Conservation (phyloP, 2,329 filamentous ascomycete genomes). For the Aspergillus alliaceus region DNA sequence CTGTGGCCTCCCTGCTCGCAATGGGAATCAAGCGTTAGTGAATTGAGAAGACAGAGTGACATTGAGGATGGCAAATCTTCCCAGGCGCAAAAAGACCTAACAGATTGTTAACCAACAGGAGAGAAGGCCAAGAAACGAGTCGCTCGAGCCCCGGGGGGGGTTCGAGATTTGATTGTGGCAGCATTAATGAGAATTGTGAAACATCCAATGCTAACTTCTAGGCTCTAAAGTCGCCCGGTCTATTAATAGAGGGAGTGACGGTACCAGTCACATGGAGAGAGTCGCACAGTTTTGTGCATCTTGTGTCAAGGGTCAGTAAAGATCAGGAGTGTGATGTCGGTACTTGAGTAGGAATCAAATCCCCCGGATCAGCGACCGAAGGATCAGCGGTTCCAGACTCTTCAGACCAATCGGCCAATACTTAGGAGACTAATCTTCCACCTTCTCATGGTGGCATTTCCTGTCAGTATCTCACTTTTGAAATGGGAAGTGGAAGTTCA, state of each 20-base stretch:
- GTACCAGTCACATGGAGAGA: too few species aligned
- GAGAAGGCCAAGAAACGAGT: background rate
- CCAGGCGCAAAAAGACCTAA: background rate
- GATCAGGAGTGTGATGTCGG: too few species aligned
- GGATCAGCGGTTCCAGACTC: slow-evolving; percentile 16
- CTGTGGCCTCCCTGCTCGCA: background rate
- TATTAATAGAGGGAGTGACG: too few species aligned
- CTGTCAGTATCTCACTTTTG: too few species aligned
- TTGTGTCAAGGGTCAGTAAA: too few species aligned
- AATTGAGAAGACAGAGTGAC: background rate
- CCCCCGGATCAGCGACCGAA: slow-evolving; percentile 11
- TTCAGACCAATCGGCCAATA: background rate
- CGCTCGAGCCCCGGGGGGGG: background rate
- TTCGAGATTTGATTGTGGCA: background rate
- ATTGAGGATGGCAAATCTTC: too few species aligned
- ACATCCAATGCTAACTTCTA: background rate
- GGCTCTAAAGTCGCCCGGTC: background rate
- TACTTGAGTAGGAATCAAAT: background rate
- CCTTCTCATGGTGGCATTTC: too few species aligned
- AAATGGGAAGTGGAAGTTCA: too few species aligned
- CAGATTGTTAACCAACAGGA: background rate
- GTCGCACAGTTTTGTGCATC: too few species aligned
- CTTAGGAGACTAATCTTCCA: background rate
- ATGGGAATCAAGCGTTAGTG: background rate
- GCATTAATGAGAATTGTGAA: background rate